phyloP scores from a whole-genome alignment of 352 stramenopile genomes.

The Phytopythium delawarense region DNA sequence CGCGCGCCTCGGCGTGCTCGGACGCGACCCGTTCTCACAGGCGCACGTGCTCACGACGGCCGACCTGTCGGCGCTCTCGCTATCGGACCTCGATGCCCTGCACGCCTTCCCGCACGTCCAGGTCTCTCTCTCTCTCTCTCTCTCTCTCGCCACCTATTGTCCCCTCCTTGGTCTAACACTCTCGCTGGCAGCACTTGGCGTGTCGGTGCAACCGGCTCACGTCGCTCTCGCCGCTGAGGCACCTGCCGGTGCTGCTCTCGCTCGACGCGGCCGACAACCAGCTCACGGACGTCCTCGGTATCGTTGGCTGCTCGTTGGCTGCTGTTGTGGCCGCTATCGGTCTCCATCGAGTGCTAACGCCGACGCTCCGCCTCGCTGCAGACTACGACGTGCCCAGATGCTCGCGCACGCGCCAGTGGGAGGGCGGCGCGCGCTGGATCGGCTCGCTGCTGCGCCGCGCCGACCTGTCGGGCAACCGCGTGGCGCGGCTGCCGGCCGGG shows the following conservation, averaged over 20 bases:
- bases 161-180: not conserved
- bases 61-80: slow-evolving; percentile 28
- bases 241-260: slow-evolving; percentile 50
- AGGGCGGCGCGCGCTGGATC: slow-evolving; percentile 51
- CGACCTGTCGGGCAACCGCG: slow-evolving; percentile 45
- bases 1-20: slow-evolving; percentile 39
- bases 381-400: slow-evolving; percentile 66
- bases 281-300: slow-evolving; percentile 45
- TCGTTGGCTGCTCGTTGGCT: not conserved
- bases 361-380: not conserved
- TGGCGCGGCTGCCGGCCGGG: slow-evolving; percentile 34
- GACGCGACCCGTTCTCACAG: slow-evolving; percentile 62
- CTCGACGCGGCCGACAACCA: slow-evolving; percentile 59
- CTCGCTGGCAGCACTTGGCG: slow-evolving; percentile 41
- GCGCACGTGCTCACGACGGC: slow-evolving; percentile 61
- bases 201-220: slow-evolving; percentile 48
- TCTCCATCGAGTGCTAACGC: not conserved
- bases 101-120: slow-evolving; percentile 53
- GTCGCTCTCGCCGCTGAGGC: slow-evolving; percentile 35
- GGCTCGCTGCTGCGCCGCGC: slow-evolving; percentile 58
- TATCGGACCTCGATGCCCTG: slow-evolving; percentile 38
- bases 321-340: too few species aligned
- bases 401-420: slow-evolving; percentile 44
- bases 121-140: slow-evolving; percentile 18
- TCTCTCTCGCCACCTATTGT: not conserved